A percentile compares a stretch with the other conserved stretches of the same genome.
Evolutionary conservation across 129 eudicot species (phyloP).

Genomic region (Mikania micrantha): DNA sequence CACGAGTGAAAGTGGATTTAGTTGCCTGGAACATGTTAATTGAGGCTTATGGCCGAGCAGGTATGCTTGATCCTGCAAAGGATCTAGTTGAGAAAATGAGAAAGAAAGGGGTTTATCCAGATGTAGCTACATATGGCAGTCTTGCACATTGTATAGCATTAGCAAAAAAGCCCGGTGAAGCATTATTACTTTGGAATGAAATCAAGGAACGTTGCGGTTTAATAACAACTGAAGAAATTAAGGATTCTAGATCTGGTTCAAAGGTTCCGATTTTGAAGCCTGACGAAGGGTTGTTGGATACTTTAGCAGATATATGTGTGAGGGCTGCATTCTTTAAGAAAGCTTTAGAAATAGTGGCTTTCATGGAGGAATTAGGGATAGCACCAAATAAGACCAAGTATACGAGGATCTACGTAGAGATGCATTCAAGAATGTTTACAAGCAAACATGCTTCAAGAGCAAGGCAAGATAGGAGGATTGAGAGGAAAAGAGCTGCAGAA

Average conservation of each 20-base stretch:
- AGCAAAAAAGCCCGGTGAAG: constrained; percentile 94
- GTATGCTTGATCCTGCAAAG: constrained; percentile 70
- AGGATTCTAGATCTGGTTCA: constrained; percentile 23
- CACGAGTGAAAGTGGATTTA: constrained; percentile 82
- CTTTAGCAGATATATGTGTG: constrained; percentile 87
- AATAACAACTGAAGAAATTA: constrained; percentile 10
- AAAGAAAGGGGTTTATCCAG: constrained; percentile 65
- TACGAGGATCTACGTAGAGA: constrained; percentile 83
- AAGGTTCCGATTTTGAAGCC: constrained; percentile 56
- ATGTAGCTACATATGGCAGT: constrained; percentile 87
- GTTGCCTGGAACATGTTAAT: constrained; percentile 96
- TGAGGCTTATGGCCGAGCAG: constrained; percentile 71
- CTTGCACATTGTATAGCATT: constrained; percentile 83
- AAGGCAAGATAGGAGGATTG: constrained; percentile 76
- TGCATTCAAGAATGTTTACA: constrained; percentile 99
- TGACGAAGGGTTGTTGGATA: constrained; percentile 81
- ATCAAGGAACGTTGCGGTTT: constrained; percentile 72
- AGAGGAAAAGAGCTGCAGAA: constrained; percentile 89
- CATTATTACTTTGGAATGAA: constrained; percentile 84
- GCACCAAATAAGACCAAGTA: constrained; percentile 79
- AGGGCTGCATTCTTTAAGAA: constrained; percentile 97
- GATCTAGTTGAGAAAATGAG: constrained; percentile 58
- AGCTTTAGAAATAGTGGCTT: constrained; percentile 96
- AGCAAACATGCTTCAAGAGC: constrained; percentile 97
- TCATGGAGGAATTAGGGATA: constrained; percentile 90